Percentiles rank a stretch among this genome's conserved stretches.
These are phyloP conservation scores for Mimosa pudica DNA, from an alignment of 306 rosid genomes.

Conservation along the genomic window DNA sequence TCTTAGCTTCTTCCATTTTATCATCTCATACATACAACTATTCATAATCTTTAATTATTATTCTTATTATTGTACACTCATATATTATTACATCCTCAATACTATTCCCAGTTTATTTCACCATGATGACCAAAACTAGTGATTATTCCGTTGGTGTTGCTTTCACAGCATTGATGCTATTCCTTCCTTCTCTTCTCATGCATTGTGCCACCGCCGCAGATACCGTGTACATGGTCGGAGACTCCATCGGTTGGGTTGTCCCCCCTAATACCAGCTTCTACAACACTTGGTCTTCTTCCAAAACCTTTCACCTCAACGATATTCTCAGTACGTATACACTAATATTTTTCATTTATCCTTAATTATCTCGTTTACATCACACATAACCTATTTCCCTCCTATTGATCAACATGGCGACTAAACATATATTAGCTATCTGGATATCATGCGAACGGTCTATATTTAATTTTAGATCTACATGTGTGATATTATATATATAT, in stretches of 20 bases:
- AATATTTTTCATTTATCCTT: too few species aligned
- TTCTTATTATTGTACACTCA: not conserved
- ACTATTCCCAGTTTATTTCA: not conserved
- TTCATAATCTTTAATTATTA: not conserved
- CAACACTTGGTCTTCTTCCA: slow-evolving; percentile 38
- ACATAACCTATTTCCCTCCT: too few species aligned
- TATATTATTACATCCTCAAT: not conserved
- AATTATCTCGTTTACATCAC: too few species aligned
- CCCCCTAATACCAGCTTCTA: slow-evolving; percentile 31
- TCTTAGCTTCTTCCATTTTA: too few species aligned
- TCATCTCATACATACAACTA: too few species aligned
- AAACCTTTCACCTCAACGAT: slow-evolving; percentile 43
- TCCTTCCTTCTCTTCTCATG: slow-evolving; percentile 23
- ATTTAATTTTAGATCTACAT: too few species aligned
- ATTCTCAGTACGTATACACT: slow-evolving; percentile 5
- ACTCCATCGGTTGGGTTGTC: slow-evolving; percentile 34
- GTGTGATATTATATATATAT: too few species aligned
- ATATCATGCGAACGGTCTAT: too few species aligned
- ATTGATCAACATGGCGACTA: too few species aligned
- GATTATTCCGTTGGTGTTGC: not conserved
- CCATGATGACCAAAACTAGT: not conserved
- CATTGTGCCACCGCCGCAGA: slow-evolving; percentile 27
- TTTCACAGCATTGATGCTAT: not conserved
- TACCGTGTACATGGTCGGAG: slow-evolving; percentile 50
- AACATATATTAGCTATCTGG: too few species aligned